These are phyloP conservation scores for Orbilia ellipsospora DNA, from an alignment of 2,329 filamentous ascomycete genomes.

Conservation along the genomic window DNA sequence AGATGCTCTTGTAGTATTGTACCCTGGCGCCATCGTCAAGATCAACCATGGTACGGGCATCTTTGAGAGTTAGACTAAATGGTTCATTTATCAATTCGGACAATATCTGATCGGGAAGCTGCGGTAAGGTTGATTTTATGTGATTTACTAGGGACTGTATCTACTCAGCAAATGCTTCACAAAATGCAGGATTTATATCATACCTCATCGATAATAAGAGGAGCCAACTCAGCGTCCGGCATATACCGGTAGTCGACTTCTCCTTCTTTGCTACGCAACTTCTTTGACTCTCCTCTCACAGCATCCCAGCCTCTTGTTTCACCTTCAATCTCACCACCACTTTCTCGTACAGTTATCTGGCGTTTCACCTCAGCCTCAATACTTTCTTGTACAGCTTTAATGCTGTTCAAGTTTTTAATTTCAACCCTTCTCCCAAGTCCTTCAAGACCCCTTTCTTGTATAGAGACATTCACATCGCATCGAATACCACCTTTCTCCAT, in stretches of 20 bases:
- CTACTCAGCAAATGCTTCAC: constrained; percentile 4
- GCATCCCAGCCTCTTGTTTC: constrained; percentile 95
- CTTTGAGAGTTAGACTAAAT: constrained; percentile 81
- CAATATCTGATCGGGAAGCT: constrained; percentile 77
- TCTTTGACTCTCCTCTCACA: constrained; percentile 81
- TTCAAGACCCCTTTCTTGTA: constrained; percentile 70
- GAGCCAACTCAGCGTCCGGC: constrained; percentile 91
- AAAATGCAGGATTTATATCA: constrained; percentile 53
- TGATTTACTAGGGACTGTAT: constrained; percentile 72
- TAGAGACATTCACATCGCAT: constrained; percentile 95
- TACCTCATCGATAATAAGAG: constrained; percentile 76
- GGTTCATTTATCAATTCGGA: constrained; percentile 69
- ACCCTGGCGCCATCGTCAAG: constrained; percentile 82
- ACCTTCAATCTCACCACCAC: constrained; percentile 78
- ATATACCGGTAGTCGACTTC: constrained; percentile 99
- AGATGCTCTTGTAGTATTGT: constrained; percentile 72
- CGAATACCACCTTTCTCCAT: constrained; percentile 93
- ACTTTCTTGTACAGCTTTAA: constrained; percentile 94
- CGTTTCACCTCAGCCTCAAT: constrained; percentile 90
- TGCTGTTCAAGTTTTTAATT: constrained; percentile 96
- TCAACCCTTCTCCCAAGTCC: constrained; percentile 88
- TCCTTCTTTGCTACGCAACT: constrained; percentile 90
- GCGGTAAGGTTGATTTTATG: constrained; percentile 73
- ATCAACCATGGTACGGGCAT: constrained; percentile 81
- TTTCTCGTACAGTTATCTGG: constrained; percentile 82